Evolutionary conservation across 768 basidiomycete genomes (phyloP).

Genomic region (Sutorius australiensis): DNA sequence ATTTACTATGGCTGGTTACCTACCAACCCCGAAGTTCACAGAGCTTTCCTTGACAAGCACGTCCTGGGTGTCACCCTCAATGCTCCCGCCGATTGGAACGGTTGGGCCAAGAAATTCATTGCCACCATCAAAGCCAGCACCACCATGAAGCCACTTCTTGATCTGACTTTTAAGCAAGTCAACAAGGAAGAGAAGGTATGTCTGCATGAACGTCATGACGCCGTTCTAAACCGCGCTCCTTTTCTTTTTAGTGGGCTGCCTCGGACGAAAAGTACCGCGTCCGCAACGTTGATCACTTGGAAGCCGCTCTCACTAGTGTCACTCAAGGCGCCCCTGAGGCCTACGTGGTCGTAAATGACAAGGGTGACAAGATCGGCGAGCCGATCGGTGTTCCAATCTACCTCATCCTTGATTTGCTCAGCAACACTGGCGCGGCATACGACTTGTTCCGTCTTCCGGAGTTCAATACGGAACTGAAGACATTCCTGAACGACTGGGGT

Average conservation of each 20-base stretch:
- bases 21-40: background rate
- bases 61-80: background rate
- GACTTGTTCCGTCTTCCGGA: slow-evolving; percentile 8
- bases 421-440: slow-evolving; percentile 22
- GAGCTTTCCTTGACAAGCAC: background rate
- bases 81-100: background rate
- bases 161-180: background rate
- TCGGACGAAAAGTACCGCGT: background rate
- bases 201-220: background rate
- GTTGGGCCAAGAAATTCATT: background rate
- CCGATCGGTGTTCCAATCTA: slow-evolving; percentile 18
- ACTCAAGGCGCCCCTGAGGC: background rate
- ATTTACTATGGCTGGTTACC: slow-evolving; percentile 3
- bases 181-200: background rate
- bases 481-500: slow-evolving; percentile 2
- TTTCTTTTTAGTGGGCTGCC: background rate
- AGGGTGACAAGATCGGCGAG: slow-evolving; percentile 9
- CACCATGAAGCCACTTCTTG: background rate
- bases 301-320: background rate
- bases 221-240: background rate
- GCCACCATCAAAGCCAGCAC: background rate
- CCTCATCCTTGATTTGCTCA: slow-evolving; percentile 17
- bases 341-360: background rate
- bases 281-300: background rate
- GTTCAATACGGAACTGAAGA: slow-evolving; percentile 2